phyloP scores from a whole-genome alignment of 2,329 filamentous ascomycete species.

The Onygenales sp. region DNA sequence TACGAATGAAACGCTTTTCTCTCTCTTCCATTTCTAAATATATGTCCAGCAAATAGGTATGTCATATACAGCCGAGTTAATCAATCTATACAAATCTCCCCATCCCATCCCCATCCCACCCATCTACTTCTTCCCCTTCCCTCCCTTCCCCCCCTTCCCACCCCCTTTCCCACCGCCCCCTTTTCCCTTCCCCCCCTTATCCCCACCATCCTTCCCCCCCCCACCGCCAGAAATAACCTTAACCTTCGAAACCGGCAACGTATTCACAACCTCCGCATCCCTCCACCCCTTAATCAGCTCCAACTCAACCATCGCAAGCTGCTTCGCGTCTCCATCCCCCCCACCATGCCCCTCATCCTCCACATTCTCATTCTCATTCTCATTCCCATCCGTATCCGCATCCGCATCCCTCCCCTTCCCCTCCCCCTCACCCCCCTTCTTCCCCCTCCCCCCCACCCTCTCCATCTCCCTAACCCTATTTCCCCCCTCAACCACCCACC shows the following conservation, averaged over 20 bases:
- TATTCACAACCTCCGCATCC: slow-evolving; percentile 43
- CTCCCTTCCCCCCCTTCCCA: slow-evolving; percentile 24
- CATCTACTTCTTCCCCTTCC: slow-evolving; percentile 17
- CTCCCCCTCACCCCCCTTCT: slow-evolving; percentile 31
- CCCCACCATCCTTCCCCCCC: slow-evolving; percentile 20
- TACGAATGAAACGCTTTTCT: too few relatives aligned
- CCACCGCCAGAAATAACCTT: slow-evolving; percentile 30
- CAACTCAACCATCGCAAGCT: slow-evolving; percentile 74
- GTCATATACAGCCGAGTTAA: too few relatives aligned
- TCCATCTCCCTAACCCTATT: slow-evolving; percentile 30
- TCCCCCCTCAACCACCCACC: slow-evolving; percentile 60
- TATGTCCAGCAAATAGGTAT: too few relatives aligned
- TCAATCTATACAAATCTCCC: slow-evolving; percentile 18
- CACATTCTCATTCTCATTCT: slow-evolving; percentile 24
- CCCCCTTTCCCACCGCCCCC: slow-evolving; percentile 12
- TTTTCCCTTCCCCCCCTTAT: slow-evolving; percentile 13
- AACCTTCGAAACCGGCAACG: slow-evolving; percentile 25
- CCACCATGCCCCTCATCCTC: slow-evolving; percentile 45
- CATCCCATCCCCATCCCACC: neutral
- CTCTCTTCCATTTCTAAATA: too few relatives aligned
- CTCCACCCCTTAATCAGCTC: slow-evolving; percentile 75
- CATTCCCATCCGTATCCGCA: slow-evolving; percentile 18
- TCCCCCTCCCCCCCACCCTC: slow-evolving; percentile 36
- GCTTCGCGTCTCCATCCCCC: slow-evolving; percentile 43
- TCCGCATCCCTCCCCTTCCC: slow-evolving; percentile 3